Conservation (phyloP, 2,329 filamentous ascomycete species). For the Sphaerulina musiva region DNA sequence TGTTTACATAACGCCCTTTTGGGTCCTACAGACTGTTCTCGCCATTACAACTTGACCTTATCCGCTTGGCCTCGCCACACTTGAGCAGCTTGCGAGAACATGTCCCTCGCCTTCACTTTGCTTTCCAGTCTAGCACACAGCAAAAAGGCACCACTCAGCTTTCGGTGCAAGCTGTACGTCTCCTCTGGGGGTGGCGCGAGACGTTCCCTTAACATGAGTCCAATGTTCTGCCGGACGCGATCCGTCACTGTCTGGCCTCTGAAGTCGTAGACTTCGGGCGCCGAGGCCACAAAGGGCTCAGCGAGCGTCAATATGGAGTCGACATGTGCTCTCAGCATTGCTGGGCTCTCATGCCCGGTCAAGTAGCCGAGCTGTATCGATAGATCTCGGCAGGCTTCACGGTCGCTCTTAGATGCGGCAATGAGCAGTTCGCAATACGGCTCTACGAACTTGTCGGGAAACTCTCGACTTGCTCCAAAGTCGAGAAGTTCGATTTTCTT, state of each 20-base stretch:
- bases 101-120: constrained; percentile 67
- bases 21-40: not conserved
- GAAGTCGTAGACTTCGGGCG: constrained; percentile 86
- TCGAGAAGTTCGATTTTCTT: constrained; percentile 79
- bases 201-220: constrained; percentile 84
- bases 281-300: constrained; percentile 73
- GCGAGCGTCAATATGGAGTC: constrained; percentile 81
- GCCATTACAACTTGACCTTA: constrained; percentile 16
- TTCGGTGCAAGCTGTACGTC: constrained; percentile 91
- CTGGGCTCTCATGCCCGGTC: constrained; percentile 76
- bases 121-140: constrained; percentile 83
- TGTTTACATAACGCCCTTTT: constrained; percentile 2
- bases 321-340: constrained; percentile 89
- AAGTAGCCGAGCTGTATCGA: constrained; percentile 61
- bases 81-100: constrained; percentile 60
- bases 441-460: constrained; percentile 68
- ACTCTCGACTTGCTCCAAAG: constrained; percentile 88
- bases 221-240: constrained; percentile 78
- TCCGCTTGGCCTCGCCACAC: constrained; percentile 31
- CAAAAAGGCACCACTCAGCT: constrained; percentile 89
- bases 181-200: constrained; percentile 90
- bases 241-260: constrained; percentile 92
- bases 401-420: constrained; percentile 59
- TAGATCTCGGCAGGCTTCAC: constrained; percentile 26
- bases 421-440: constrained; percentile 74